These are phyloP conservation scores for Hortiboletus flavorubellus DNA, from an alignment of 768 basidiomycete species.

Conservation along the genomic window DNA sequence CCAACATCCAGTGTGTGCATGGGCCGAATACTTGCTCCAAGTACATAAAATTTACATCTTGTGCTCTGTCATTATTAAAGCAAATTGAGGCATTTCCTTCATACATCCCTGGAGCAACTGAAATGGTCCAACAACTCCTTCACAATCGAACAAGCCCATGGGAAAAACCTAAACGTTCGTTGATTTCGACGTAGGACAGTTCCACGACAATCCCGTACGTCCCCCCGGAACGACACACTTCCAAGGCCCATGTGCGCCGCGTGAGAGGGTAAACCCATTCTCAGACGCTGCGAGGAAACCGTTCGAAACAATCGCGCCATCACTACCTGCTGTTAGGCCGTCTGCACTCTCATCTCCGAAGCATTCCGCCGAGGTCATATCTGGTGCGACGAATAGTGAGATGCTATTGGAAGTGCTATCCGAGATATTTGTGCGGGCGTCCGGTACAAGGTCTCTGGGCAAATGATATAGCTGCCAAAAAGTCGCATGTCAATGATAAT, in stretches of 20 bases:
- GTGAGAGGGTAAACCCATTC: constrained; percentile 46
- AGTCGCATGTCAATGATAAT: not conserved
- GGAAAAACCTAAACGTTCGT: not conserved
- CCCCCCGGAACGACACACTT: constrained; percentile 41
- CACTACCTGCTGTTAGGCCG: not conserved
- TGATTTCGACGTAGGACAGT: not conserved
- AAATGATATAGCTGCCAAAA: constrained; percentile 43
- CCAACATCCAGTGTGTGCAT: no score
- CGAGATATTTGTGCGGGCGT: not conserved
- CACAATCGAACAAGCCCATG: no score
- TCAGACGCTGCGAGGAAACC: constrained; percentile 51
- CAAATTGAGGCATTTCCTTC: no score
- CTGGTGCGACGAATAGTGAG: constrained; percentile 25
- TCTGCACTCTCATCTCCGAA: not conserved
- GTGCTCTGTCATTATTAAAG: no score
- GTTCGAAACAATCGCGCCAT: constrained; percentile 1
- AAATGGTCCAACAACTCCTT: no score
- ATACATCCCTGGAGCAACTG: no score
- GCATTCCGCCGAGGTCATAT: constrained; percentile 5
- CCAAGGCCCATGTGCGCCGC: constrained; percentile 35
- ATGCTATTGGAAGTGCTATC: constrained; percentile 12
- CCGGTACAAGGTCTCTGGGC: constrained; percentile 20
- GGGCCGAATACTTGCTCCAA: no score
- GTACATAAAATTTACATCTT: no score
- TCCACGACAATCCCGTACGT: constrained; percentile 18